phyloP scores from a whole-genome alignment of 2,329 filamentous ascomycete species.

The Pseudogymnoascus sp. region DNA sequence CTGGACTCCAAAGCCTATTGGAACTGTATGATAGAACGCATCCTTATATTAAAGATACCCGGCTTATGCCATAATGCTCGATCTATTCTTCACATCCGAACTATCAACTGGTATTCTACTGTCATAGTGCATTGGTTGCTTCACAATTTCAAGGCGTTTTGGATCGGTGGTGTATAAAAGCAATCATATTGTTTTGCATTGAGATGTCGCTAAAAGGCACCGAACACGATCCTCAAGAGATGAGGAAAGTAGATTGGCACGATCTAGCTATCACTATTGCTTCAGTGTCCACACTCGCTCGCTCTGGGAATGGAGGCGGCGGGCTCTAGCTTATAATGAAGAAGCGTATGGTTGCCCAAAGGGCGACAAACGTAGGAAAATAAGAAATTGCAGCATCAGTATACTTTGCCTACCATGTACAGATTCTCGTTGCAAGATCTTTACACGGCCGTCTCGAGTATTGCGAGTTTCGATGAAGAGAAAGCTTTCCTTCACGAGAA shows the following conservation, averaged over 20 bases:
- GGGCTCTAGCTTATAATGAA: conserved; percentile 44
- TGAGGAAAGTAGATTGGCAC: conserved; percentile 13
- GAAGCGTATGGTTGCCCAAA: conserved; percentile 9
- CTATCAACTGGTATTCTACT: neutral
- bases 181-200: neutral
- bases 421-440: conserved; percentile 9
- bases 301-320: conserved; percentile 42
- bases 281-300: conserved; percentile 50
- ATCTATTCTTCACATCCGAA: neutral
- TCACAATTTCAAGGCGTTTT: neutral
- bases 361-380: neutral
- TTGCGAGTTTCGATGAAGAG: conserved; percentile 7
- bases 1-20: conserved; percentile 53
- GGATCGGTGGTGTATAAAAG: neutral
- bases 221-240: conserved; percentile 6
- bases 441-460: conserved; percentile 2
- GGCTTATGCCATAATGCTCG: neutral
- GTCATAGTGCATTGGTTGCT: neutral
- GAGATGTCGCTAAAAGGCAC: neutral
- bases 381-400: neutral
- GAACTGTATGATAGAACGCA: conserved; percentile 35
- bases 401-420: neutral
- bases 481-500: neutral
- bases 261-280: conserved; percentile 39
- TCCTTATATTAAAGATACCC: conserved; percentile 14